Base-by-base conservation (phyloP, 2,329 filamentous ascomycete genomes). In the Beauveria varroae region DNA sequence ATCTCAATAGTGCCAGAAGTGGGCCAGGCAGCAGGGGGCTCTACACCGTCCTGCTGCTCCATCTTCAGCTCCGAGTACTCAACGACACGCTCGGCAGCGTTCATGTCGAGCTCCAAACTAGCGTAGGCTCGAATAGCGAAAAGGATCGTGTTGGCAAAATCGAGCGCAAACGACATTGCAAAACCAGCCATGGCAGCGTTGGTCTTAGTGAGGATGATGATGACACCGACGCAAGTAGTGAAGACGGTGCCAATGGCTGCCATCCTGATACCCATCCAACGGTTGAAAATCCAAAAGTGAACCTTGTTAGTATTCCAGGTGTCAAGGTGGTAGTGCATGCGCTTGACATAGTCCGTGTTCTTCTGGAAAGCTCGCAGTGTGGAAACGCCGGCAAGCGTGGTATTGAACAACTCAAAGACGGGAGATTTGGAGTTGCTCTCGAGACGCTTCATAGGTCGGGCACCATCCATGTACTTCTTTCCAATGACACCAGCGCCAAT, bases 291-390 rank as follows among this genome's bases (percentile, higher is more conserved):
- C 82, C 84, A 89, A 57, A 88, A 75, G 67, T 90, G 82, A 78
- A 85, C 88, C 34, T 82, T 85, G 0, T 88, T 81, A 9, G 82
- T 80, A 34, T 81, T 80, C 75, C 89, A 89, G 44, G 81, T 79
- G 69, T 93, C 90, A 20, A 93, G 83, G 65, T 82, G 83, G 53
- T 72, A 70, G 69, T 87, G 87, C 86, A 93, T 92, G 60, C 84
- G 81, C 12, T 86, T 78, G 51, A 89, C 77, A 65, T 91, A 93
- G 1, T 80, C 79, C 22, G 84, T 78, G 0, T 79, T 76, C 75
- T 90, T 91, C 65, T 85, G 85, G 66, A 90, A 93, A 0, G 88
- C 87, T 14, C 90, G 84, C 57, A 95, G 90, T 0, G 90, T 93
- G 1, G 84, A 79, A 20, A 95, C 83, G 5, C 90, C 90, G 0